These are phyloP conservation scores for Colletotrichum tofieldiae DNA, from an alignment of 2,329 filamentous ascomycete species.

Conservation along the genomic window DNA sequence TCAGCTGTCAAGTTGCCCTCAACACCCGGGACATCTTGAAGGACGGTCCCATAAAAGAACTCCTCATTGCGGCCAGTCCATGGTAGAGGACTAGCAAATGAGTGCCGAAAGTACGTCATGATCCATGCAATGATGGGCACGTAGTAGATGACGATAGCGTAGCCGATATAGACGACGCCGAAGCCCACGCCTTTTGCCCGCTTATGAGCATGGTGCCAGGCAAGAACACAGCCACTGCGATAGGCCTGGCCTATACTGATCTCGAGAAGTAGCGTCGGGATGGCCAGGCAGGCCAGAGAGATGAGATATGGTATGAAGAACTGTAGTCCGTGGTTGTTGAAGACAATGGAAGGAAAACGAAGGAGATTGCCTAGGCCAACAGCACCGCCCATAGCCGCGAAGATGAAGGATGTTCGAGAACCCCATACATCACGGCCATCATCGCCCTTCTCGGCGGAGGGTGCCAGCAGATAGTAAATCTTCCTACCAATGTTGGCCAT, in stretches of 20 bases:
- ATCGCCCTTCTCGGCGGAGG: conserved; percentile 46
- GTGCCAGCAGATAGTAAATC: conserved; percentile 44
- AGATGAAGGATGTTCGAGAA: conserved; percentile 62
- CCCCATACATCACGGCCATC: conserved; percentile 61
- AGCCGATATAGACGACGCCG: conserved; percentile 64
- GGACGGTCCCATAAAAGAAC: conserved; percentile 49
- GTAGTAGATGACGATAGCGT: conserved; percentile 68
- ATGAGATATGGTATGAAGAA: conserved; percentile 71
- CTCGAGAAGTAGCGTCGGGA: conserved; percentile 68
- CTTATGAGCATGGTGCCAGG: conserved; percentile 64
- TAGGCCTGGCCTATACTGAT: conserved; percentile 78
- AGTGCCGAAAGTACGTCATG: conserved; percentile 69
- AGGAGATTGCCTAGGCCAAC: conserved; percentile 70
- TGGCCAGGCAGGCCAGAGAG: conserved; percentile 66
- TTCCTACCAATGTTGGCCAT: conserved; percentile 32
- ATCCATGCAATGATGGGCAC: conserved; percentile 69
- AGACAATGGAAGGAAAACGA: conserved; percentile 68
- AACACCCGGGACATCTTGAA: conserved; percentile 48
- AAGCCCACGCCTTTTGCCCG: conserved; percentile 67
- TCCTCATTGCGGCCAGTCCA: conserved; percentile 63
- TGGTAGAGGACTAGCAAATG: conserved; percentile 66
- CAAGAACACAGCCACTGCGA: conserved; percentile 65
- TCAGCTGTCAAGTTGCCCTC: conserved; percentile 50
- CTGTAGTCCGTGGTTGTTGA: conserved; percentile 70
- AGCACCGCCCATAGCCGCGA: conserved; percentile 67